Evolutionary conservation across 73 alveolate species (phyloP).

Genomic region (Paramecium primaurelia): DNA sequence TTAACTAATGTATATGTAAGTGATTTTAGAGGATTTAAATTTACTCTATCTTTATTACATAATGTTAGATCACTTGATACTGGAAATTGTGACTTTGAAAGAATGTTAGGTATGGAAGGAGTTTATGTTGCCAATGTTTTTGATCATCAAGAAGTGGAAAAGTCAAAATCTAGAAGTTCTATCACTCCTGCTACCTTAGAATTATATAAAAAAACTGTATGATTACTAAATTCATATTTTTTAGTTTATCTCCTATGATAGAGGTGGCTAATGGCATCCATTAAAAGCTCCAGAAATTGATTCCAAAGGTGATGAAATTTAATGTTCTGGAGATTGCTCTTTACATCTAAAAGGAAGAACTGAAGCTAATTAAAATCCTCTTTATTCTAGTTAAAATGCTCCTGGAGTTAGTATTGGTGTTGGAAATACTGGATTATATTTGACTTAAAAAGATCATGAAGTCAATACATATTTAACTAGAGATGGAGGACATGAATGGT

Average conservation of each 20-base stretch:
- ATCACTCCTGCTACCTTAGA: not conserved
- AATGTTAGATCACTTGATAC: slow-evolving; percentile 60
- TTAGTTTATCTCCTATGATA: slow-evolving; percentile 71
- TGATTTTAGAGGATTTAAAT: slow-evolving; percentile 73
- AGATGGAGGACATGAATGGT: slow-evolving; percentile 88
- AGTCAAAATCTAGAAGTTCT: not conserved
- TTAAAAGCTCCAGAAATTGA: slow-evolving; percentile 69
- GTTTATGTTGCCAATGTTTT: slow-evolving; percentile 68
- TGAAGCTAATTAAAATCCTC: slow-evolving; percentile 69
- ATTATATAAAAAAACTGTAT: slow-evolving; percentile 2
- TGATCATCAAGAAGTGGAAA: slow-evolving; percentile 17
- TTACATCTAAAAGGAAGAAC: slow-evolving; percentile 78
- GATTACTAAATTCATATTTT: not conserved
- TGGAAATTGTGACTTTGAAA: slow-evolving; percentile 73
- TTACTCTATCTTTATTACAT: slow-evolving; percentile 64
- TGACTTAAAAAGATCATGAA: slow-evolving; percentile 58
- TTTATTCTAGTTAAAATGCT: slow-evolving; percentile 73
- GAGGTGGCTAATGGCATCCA: slow-evolving; percentile 83
- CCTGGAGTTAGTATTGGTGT: slow-evolving; percentile 79
- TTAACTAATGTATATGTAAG: slow-evolving; percentile 72
- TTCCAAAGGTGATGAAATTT: slow-evolving; percentile 52
- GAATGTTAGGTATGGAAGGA: slow-evolving; percentile 75
- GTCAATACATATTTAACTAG: slow-evolving; percentile 75
- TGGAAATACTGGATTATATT: slow-evolving; percentile 79
- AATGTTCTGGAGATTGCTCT: slow-evolving; percentile 77